Conservation (phyloP, 2,329 filamentous ascomycete genomes). For the Coleophoma cylindrospora region DNA sequence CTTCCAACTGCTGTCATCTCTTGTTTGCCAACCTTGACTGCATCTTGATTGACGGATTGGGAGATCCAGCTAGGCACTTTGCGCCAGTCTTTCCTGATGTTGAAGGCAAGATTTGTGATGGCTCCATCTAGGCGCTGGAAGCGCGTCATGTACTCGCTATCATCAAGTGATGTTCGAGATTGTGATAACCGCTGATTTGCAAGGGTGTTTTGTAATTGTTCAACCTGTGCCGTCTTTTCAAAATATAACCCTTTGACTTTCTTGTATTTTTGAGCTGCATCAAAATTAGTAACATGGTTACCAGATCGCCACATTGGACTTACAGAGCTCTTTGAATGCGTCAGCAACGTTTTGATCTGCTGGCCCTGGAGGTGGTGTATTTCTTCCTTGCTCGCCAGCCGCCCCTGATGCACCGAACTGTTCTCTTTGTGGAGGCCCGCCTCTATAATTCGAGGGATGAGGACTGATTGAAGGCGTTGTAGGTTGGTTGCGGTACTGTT, state of each 20-base stretch:
- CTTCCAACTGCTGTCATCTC: constrained; percentile 97
- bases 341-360: constrained; percentile 23
- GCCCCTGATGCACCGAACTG: constrained; percentile 15
- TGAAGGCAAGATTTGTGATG: constrained; percentile 91
- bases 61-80: constrained; percentile 76
- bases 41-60: constrained; percentile 77
- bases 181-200: constrained; percentile 93
- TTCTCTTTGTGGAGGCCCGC: constrained; percentile 26
- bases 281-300: constrained; percentile 6
- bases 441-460: constrained; percentile 22
- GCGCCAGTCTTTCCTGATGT: constrained; percentile 92
- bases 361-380: constrained; percentile 36
- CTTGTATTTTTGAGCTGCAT: constrained; percentile 85
- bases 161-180: constrained; percentile 89
- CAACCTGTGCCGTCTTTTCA: constrained; percentile 83
- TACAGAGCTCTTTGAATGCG: constrained; percentile 38
- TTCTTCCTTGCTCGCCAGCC: constrained; percentile 35
- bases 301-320: constrained; percentile 9
- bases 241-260: constrained; percentile 98
- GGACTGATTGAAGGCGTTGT: constrained; percentile 19
- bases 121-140: constrained; percentile 91
- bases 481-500: constrained; percentile 7
- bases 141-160: constrained; percentile 85
- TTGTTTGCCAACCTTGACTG: constrained; percentile 81
- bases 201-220: constrained; percentile 94